Conservation (phyloP, 1,284 basidiomycete genomes). For the Fistulinella cinereoalba region DNA sequence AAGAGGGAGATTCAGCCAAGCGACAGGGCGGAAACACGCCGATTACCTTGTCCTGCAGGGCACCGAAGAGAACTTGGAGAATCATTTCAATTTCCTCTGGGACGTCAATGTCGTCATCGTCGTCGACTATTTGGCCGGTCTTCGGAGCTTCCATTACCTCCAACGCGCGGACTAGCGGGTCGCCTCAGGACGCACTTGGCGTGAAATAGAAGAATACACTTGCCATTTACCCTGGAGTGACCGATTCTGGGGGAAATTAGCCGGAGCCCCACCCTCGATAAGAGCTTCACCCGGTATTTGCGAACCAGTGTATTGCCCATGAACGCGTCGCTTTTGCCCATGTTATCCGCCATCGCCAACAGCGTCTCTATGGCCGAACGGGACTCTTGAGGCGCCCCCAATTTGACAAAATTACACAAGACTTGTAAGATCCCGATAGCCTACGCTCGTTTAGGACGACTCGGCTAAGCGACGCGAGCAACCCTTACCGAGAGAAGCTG, state of each 20-base stretch:
- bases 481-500: conserved; percentile 54
- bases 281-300: conserved; percentile 64
- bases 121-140: conserved; percentile 13
- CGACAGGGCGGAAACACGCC: neutral
- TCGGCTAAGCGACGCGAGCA: too few species aligned
- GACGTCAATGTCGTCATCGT: conserved; percentile 61
- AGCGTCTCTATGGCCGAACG: conserved; percentile 43
- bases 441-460: conserved; percentile 41
- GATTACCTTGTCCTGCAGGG: conserved; percentile 79
- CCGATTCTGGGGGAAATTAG: conserved; percentile 51
- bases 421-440: conserved; percentile 72
- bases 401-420: conserved; percentile 70
- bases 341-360: conserved; percentile 41
- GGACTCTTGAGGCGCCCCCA: conserved; percentile 57
- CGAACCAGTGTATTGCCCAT: conserved; percentile 61
- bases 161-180: conserved; percentile 23
- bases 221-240: conserved; percentile 36
- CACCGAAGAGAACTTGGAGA: conserved; percentile 72
- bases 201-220: conserved; percentile 10
- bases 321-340: conserved; percentile 43
- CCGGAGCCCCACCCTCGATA: conserved; percentile 61
- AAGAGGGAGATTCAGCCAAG: neutral
- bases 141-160: conserved; percentile 11
- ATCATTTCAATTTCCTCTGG: conserved; percentile 78
- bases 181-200: conserved; percentile 8